Conservation (phyloP, 225 moss, liverwort and hornwort genomes). For the Neckera pumila region DNA sequence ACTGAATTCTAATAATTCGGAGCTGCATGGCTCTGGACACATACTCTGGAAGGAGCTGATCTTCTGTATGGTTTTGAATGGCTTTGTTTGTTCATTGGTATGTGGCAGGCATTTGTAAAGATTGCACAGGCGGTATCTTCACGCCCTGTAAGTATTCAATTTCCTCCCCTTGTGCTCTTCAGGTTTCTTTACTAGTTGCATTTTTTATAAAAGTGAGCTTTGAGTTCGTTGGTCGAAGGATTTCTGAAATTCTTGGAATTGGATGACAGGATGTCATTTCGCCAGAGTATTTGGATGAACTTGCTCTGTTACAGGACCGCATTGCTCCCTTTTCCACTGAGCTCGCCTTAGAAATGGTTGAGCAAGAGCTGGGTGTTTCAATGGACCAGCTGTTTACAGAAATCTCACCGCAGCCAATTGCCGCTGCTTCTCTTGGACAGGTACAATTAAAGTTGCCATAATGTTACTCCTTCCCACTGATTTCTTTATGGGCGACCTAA, state of each 20-base stretch:
- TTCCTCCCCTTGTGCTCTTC: not conserved
- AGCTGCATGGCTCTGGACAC: not conserved
- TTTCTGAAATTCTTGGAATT: constrained; percentile 1
- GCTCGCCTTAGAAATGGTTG: constrained; percentile 66
- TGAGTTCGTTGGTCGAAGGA: not conserved
- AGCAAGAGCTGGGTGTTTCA: constrained; percentile 85
- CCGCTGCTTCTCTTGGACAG: constrained; percentile 98
- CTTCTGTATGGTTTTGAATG: not conserved
- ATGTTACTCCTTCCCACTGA: not conserved
- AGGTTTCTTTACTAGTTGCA: not conserved
- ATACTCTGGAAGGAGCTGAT: not conserved
- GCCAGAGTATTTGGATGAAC: constrained; percentile 83
- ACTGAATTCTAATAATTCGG: not conserved
- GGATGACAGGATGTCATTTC: constrained; percentile 77
- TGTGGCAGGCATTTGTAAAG: constrained; percentile 76
- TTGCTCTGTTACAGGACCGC: constrained; percentile 81
- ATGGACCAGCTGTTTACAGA: constrained; percentile 82
- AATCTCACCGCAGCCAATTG: constrained; percentile 87
- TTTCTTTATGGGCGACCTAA: not conserved
- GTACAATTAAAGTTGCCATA: constrained; percentile 8
- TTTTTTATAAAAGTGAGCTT: not conserved
- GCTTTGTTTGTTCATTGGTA: not conserved
- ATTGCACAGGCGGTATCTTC: constrained; percentile 93
- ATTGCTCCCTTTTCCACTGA: constrained; percentile 94
- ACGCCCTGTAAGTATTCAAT: constrained; percentile 55